These are phyloP conservation scores for Penicillium verrucosum DNA, from an alignment of 2,329 filamentous ascomycete species.

Conservation along the genomic window DNA sequence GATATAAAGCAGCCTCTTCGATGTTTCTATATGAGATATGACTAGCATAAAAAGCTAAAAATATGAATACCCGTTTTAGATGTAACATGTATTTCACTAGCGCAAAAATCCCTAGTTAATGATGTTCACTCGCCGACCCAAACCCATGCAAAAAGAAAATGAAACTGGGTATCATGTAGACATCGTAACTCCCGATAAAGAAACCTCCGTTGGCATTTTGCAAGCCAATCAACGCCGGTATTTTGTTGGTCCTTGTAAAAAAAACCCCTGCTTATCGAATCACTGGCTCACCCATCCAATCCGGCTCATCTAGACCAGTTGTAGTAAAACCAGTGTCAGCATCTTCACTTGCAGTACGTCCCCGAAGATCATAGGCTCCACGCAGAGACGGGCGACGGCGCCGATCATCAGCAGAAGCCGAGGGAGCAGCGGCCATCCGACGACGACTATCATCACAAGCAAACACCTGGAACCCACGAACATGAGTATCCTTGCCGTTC, in stretches of 20 bases:
- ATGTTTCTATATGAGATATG: conserved; percentile 24
- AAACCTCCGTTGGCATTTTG: background rate
- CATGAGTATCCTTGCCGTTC: conserved; percentile 98
- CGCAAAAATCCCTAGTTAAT: background rate
- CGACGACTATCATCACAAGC: conserved; percentile 46
- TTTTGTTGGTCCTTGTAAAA: background rate
- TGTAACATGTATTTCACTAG: background rate
- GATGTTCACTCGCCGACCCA: background rate
- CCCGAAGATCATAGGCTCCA: conserved; percentile 23
- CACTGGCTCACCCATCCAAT: conserved; percentile 51
- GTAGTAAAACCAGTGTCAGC: conserved; percentile 25
- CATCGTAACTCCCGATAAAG: conserved; percentile 11
- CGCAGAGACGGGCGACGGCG: conserved; percentile 30
- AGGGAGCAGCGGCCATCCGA: conserved; percentile 30
- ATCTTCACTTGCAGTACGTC: conserved; percentile 22
- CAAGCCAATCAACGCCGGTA: conserved; percentile 5
- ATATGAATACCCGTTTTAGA: conserved; percentile 24
- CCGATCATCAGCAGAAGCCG: conserved; percentile 34
- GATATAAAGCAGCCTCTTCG: conserved; percentile 6
- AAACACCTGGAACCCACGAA: conserved; percentile 87
- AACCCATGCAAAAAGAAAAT: conserved; percentile 1
- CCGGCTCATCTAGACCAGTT: conserved; percentile 41
- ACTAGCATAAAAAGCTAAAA: conserved; percentile 21
- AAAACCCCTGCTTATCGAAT: conserved; percentile 35
- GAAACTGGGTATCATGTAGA: conserved; percentile 23